Percentiles rank a stretch among this genome's conserved stretches.
Conservation (phyloP, 495 filamentous ascomycete species). For the Filosporella fistucella region DNA sequence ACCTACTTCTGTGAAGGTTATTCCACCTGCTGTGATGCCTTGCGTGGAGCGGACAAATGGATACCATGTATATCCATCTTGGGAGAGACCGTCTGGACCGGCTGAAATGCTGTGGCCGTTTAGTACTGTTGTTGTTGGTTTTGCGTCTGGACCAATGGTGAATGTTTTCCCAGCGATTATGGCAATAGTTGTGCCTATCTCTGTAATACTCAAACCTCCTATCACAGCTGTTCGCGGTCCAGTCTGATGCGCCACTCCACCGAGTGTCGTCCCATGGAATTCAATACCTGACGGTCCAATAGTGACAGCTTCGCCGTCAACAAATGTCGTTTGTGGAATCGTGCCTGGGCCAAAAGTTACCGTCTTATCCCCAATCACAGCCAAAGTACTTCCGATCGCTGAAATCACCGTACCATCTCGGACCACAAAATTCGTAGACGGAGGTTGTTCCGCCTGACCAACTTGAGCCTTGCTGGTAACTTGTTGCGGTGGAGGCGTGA, state of each 20-base stretch:
- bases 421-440: slow-evolving; percentile 35
- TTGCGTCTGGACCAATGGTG: slow-evolving; percentile 32
- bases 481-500: background rate
- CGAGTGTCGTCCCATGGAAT: slow-evolving; percentile 34
- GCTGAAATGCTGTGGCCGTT: slow-evolving; percentile 29
- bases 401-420: slow-evolving; percentile 41
- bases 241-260: slow-evolving; percentile 29
- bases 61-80: slow-evolving; percentile 35
- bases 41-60: slow-evolving; percentile 34
- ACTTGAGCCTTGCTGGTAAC: background rate
- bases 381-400: slow-evolving; percentile 35
- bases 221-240: slow-evolving; percentile 37
- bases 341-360: slow-evolving; percentile 32
- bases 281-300: slow-evolving; percentile 42
- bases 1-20: slow-evolving; percentile 21
- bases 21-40: slow-evolving; percentile 16
- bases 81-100: slow-evolving; percentile 38
- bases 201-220: slow-evolving; percentile 43
- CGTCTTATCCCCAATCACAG: slow-evolving; percentile 30
- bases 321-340: slow-evolving; percentile 17
- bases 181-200: slow-evolving; percentile 42
- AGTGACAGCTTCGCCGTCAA: slow-evolving; percentile 24
- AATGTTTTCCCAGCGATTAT: slow-evolving; percentile 42
- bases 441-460: too few species aligned
- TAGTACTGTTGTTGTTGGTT: slow-evolving; percentile 27